These are phyloP conservation scores for Alternaria incomplexa DNA, from an alignment of 2,329 filamentous ascomycete genomes.

Conservation along the genomic window DNA sequence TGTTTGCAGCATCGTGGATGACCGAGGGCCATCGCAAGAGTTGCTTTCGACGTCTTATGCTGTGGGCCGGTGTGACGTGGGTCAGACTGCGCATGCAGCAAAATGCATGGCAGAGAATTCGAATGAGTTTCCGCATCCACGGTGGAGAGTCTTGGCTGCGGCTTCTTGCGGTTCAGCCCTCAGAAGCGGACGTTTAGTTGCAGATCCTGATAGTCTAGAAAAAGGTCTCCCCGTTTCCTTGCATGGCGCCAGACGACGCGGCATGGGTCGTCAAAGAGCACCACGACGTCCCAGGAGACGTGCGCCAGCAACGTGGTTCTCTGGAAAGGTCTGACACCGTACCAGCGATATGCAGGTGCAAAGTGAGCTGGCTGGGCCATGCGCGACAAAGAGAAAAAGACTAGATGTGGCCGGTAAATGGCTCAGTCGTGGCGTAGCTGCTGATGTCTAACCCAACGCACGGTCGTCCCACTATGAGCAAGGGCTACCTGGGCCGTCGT, in stretches of 20 bases:
- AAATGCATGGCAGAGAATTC: conserved; percentile 14
- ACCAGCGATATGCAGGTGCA: conserved; percentile 14
- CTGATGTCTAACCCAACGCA: conserved; percentile 17
- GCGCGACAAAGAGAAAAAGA: conserved; percentile 1
- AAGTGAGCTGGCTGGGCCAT: conserved; percentile 1
- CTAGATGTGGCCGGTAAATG: background rate
- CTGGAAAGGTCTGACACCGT: conserved; percentile 1
- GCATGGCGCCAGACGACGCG: conserved; percentile 28
- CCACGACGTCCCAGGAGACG: conserved; percentile 9
- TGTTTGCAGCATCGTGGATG: conserved; percentile 4
- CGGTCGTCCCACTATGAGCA: conserved; percentile 25
- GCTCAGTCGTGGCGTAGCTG: conserved; percentile 13
- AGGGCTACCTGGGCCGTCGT: conserved; percentile 35
- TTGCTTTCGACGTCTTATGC: background rate
- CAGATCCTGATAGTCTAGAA: conserved; percentile 35
- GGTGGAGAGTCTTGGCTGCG: conserved; percentile 31
- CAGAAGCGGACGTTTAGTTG: conserved; percentile 22
- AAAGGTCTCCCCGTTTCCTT: conserved; percentile 25
- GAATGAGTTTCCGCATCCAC: conserved; percentile 15
- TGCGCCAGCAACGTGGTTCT: conserved; percentile 24
- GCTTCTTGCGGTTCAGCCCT: conserved; percentile 31
- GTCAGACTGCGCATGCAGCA: conserved; percentile 18
- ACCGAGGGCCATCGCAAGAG: background rate
- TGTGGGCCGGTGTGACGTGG: conserved; percentile 22
- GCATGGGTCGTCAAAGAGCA: conserved; percentile 12